Evolutionary conservation across 1,284 basidiomycete genomes (phyloP), one percentile per base, ranked within the genome.

Genomic region (Porodaedalea pini): DNA sequence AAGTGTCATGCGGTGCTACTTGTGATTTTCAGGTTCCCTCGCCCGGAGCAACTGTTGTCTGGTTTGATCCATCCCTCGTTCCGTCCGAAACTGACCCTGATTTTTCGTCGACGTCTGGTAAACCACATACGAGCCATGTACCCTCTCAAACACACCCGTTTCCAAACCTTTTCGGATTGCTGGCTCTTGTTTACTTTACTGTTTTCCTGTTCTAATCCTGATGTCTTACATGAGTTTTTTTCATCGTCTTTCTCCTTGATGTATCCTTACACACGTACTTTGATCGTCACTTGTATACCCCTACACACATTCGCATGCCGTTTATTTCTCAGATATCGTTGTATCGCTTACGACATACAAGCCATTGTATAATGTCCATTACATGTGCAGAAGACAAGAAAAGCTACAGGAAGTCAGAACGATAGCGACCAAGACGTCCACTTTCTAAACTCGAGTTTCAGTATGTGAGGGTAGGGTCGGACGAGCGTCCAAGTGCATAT

Each of bases 41-140:
- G 23, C 73, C 76, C n/a, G 74, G 72, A 11, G 63, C 78, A 59
- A 76, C 76, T 2, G 73, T 79, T 7, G 71, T 79, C 25, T 77
- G 47, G 48, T 23, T 44, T 6, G 23, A 44, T 21, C 13, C 21
- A 21, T 44, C 41, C 15, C 37, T 39, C 19, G 37, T 39, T 17
- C 37, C 37, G 11, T 4, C 37, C 19, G 4, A 11, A 39, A 4
- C 37, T 4, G 37, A 39, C 13, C 2, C 19, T 13, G 4, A 4
- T 19, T 10, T 8, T 23, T 21, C 41, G 1, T 23, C n/a, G 19
- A 44, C n/a, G n/a, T n/a, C n/a, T n/a, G n/a, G n/a, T n/a, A n/a
- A n/a, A n/a, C n/a, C n/a, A n/a, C n/a, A n/a, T 17, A 44, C 41
- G 13, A 44, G 19, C 21, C 41, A 44, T 23, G 41, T 17, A 11